Conservation (phyloP, 257 asterid genomes). For the Salvia miltiorrhiza region DNA sequence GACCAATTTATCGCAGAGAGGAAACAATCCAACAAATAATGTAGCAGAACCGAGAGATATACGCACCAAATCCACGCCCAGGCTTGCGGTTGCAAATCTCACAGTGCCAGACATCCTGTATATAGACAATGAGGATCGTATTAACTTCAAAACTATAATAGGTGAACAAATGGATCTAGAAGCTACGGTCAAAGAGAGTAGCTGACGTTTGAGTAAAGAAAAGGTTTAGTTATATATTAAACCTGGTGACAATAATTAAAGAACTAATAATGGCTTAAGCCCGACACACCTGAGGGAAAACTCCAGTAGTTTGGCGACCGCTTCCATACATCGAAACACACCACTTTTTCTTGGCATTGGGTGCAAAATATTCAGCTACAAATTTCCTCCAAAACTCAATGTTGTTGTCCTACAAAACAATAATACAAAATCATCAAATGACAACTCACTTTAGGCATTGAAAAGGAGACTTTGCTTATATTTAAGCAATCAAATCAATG, state of each 20-base stretch:
- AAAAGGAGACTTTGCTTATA: not conserved
- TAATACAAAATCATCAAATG: conserved; percentile 5
- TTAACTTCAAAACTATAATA: conserved; percentile 7
- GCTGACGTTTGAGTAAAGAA: not conserved
- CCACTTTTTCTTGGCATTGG: conserved; percentile 97
- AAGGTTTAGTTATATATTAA: not conserved
- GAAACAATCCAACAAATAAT: not conserved
- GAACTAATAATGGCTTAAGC: conserved; percentile 6
- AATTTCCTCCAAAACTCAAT: conserved; percentile 91
- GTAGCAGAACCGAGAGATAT: not conserved
- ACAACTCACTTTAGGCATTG: not conserved
- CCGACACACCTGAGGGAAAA: conserved; percentile 82
- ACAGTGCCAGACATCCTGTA: conserved; percentile 97
- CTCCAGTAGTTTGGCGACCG: conserved; percentile 94
- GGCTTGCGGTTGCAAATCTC: conserved; percentile 96
- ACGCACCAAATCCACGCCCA: conserved; percentile 96
- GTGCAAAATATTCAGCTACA: conserved; percentile 87
- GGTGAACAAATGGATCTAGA: not conserved
- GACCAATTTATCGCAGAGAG: not conserved
- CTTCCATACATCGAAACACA: conserved; percentile 97
- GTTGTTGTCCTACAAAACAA: conserved; percentile 62
- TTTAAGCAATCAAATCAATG: not conserved
- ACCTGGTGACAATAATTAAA: not conserved
- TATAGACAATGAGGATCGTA: not conserved
- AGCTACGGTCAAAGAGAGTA: not conserved